A percentile compares a stretch with the other conserved stretches of the same genome.
Conservation (phyloP, 306 rosid genomes). For the Citrullus colocynthis region DNA sequence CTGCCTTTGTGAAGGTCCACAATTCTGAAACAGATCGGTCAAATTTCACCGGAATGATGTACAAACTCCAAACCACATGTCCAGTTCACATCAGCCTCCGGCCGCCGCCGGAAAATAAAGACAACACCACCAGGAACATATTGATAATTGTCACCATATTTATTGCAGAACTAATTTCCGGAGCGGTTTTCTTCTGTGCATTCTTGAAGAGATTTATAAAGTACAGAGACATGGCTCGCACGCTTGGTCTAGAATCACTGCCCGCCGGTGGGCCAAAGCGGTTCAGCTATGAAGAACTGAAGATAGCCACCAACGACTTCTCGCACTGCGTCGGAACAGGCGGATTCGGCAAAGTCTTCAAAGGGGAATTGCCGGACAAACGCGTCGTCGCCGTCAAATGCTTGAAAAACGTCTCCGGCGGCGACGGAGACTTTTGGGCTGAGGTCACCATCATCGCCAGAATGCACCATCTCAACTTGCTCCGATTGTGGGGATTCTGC, state of each 20-base stretch:
- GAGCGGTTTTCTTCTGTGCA: conserved; percentile 67
- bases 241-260: conserved; percentile 74
- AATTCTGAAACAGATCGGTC: conserved; percentile 25
- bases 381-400: conserved; percentile 85
- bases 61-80: conserved; percentile 54
- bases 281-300: conserved; percentile 61
- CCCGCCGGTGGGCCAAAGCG: conserved; percentile 91
- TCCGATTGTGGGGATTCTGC: conserved; percentile 85
- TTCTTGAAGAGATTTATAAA: conserved; percentile 69
- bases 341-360: conserved; percentile 79
- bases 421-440: conserved; percentile 79
- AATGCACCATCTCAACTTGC: conserved; percentile 93
- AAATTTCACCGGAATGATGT: conserved; percentile 56
- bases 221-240: conserved; percentile 88
- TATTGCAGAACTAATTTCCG: conserved; percentile 58
- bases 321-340: conserved; percentile 61
- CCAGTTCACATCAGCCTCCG: conserved; percentile 67
- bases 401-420: conserved; percentile 56
- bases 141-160: conserved; percentile 55
- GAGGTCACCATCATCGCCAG: conserved; percentile 84
- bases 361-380: conserved; percentile 62
- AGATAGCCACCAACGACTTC: conserved; percentile 68
- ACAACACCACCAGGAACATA: conserved; percentile 51
- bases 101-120: conserved; percentile 43
- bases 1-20: conserved; percentile 48